Conservation (phyloP, 139 green algal species). For the Coelastrella sp. region DNA sequence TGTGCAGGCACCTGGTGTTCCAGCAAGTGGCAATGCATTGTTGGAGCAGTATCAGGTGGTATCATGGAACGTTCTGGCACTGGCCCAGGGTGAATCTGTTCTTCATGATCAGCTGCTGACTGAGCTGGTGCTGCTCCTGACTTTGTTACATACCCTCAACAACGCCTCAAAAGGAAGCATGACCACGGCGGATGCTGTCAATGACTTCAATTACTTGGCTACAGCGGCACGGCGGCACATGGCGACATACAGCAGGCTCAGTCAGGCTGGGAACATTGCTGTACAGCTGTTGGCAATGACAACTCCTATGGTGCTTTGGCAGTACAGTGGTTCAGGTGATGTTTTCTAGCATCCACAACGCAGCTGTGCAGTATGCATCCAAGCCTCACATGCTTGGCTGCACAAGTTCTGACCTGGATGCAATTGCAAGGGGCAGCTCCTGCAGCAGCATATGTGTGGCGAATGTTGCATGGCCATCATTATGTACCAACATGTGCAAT, state of each 20-base stretch:
- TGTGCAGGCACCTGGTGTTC: background rate
- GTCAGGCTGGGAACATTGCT: slow-evolving; percentile 39
- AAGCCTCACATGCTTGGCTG: too few relatives aligned
- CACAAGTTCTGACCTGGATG: too few relatives aligned
- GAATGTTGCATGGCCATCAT: too few relatives aligned
- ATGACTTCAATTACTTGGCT: slow-evolving; percentile 20
- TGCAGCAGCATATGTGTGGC: too few relatives aligned
- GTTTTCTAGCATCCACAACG: too few relatives aligned
- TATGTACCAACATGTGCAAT: too few relatives aligned
- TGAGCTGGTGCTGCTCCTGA: slow-evolving; percentile 49
- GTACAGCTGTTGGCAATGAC: slow-evolving; percentile 44
- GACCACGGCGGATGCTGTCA: background rate
- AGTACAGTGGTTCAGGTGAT: slow-evolving; percentile 3
- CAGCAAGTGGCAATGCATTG: background rate
- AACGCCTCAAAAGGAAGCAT: slow-evolving; percentile 5
- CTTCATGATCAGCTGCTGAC: slow-evolving; percentile 47
- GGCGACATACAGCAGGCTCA: slow-evolving; percentile 21
- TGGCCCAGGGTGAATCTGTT: slow-evolving; percentile 26
- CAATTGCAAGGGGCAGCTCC: too few relatives aligned
- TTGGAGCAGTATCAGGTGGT: slow-evolving; percentile 4
- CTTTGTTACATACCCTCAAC: slow-evolving; percentile 18
- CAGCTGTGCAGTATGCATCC: slow-evolving; percentile 1
- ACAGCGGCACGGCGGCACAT: slow-evolving; percentile 40
- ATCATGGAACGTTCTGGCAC: slow-evolving; percentile 33
- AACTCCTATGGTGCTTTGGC: background rate